A percentile compares a stretch with the other conserved stretches of the same genome.
phyloP scores from a whole-genome alignment of 331 rosid species.

The Malus hybrid region DNA sequence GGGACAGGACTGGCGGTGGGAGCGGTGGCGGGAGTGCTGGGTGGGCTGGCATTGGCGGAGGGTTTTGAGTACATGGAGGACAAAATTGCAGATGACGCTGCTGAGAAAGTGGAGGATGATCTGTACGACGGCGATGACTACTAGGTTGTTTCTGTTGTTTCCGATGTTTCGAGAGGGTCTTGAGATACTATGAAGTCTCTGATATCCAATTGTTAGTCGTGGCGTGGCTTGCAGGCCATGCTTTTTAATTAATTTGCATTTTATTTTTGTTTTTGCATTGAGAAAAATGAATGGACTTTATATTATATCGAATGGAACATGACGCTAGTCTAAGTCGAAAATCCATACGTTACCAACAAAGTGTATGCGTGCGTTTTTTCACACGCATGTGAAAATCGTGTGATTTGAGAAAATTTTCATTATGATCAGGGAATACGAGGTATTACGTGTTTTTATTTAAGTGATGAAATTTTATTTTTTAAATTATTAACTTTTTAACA shows the following conservation, averaged over 20 bases:
- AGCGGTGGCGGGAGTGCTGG: slow-evolving; percentile 60
- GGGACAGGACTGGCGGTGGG: slow-evolving; percentile 82
- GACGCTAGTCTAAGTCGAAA: not conserved
- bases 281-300: not conserved
- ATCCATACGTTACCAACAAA: not conserved
- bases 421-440: too few species aligned
- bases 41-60: slow-evolving; percentile 62
- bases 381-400: too few species aligned
- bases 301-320: not conserved
- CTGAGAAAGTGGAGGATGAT: slow-evolving; percentile 55
- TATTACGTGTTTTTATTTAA: too few species aligned
- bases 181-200: not conserved
- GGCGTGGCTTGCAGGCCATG: not conserved
- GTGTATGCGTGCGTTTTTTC: not conserved
- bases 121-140: slow-evolving; percentile 37
- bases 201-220: not conserved
- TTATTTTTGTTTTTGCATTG: not conserved
- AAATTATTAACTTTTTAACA: too few species aligned
- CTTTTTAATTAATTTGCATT: not conserved
- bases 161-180: not conserved
- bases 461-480: too few species aligned
- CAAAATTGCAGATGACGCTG: slow-evolving; percentile 54
- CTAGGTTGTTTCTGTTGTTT: not conserved
- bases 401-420: too few species aligned
- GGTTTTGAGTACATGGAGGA: slow-evolving; percentile 56